These are phyloP conservation scores for Calonectria pseudoturangicola DNA, from an alignment of 2,329 filamentous ascomycete genomes.

Conservation along the genomic window DNA sequence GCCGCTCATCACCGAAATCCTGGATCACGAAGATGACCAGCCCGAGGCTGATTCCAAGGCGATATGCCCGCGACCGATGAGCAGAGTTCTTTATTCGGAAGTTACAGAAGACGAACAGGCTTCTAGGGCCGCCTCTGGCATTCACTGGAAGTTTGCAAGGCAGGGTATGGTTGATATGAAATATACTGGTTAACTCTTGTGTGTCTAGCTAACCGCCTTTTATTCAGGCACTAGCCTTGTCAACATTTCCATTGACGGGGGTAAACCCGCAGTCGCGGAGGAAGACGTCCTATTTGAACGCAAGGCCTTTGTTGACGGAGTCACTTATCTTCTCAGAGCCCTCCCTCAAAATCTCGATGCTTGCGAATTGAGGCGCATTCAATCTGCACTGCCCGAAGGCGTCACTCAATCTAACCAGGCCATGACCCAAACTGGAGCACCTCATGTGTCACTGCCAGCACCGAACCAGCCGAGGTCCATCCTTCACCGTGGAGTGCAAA, in stretches of 20 bases:
- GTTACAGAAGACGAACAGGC: constrained; percentile 45
- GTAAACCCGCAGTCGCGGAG: constrained; percentile 49
- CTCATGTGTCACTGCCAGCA: constrained; percentile 6
- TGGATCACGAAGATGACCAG: constrained; percentile 36
- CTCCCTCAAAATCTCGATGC: constrained; percentile 74
- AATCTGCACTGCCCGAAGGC: constrained; percentile 52
- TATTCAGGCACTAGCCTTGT: constrained; percentile 54
- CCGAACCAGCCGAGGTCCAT: constrained; percentile 63
- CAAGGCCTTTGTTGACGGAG: constrained; percentile 78
- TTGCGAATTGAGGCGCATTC: constrained; percentile 68
- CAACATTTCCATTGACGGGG: constrained; percentile 55
- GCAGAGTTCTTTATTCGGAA: constrained; percentile 54
- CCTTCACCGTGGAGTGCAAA: constrained; percentile 75
- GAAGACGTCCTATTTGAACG: constrained; percentile 64
- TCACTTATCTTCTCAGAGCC: constrained; percentile 78
- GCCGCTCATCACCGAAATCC: constrained; percentile 41
- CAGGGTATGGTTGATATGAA: constrained; percentile 52
- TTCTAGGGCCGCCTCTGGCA: constrained; percentile 55
- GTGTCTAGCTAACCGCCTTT: not conserved
- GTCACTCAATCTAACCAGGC: constrained; percentile 31
- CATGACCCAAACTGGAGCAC: constrained; percentile 23
- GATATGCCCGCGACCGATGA: constrained; percentile 46
- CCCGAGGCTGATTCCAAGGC: constrained; percentile 36
- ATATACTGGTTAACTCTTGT: not conserved
- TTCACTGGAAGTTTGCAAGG: constrained; percentile 59